These are phyloP conservation scores for Pseudoscleropodium purum DNA, from an alignment of 225 moss, liverwort and hornwort genomes.

Conservation along the genomic window DNA sequence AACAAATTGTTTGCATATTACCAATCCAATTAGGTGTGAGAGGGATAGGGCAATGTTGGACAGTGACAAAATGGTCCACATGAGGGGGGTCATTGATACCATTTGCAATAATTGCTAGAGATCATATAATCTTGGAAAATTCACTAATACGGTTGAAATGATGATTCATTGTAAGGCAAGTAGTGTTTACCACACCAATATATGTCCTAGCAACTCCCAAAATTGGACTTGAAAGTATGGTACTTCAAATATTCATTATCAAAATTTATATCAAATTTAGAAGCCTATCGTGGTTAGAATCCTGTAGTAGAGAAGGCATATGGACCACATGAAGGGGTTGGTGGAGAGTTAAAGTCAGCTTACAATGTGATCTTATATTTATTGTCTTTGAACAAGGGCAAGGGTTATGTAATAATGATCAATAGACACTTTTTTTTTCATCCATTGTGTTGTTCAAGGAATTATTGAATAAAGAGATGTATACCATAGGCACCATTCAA, in stretches of 20 bases:
- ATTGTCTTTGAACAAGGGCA: fast-evolving
- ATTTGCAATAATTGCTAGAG: neutral
- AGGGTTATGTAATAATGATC: neutral
- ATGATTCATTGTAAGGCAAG: neutral
- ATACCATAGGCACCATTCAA: fast-evolving
- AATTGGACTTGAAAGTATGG: neutral
- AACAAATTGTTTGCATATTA: neutral
- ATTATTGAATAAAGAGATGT: neutral
- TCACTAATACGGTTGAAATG: fast-evolving
- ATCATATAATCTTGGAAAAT: neutral
- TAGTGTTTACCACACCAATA: fast-evolving
- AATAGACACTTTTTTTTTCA: neutral
- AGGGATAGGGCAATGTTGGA: fast-evolving
- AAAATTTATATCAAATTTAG: neutral
- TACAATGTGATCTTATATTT: neutral
- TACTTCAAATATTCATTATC: fast-evolving
- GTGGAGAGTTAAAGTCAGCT: neutral
- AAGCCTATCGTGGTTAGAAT: neutral
- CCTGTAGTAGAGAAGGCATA: fast-evolving
- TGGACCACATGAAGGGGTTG: fast-evolving
- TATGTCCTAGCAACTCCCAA: fast-evolving
- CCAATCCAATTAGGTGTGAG: fast-evolving
- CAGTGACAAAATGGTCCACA: fast-evolving
- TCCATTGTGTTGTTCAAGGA: neutral
- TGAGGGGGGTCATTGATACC: neutral